These are phyloP conservation scores for Jamesozyma lodderae DNA, from an alignment of 805 yeast genomes.

Conservation along the genomic window DNA sequence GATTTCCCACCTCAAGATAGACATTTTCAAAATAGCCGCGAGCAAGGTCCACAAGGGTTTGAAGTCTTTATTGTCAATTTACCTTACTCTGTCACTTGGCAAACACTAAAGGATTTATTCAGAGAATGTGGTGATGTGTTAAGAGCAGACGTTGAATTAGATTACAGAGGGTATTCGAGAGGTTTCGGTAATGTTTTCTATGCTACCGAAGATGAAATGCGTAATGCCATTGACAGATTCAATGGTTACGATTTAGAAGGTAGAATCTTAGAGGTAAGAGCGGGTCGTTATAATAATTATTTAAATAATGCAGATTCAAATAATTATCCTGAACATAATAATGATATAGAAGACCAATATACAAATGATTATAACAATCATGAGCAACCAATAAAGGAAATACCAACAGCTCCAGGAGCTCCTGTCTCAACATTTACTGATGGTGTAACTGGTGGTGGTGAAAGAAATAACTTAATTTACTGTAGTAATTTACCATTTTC, in stretches of 20 bases:
- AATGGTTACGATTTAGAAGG: slow-evolving; percentile 48
- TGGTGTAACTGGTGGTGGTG: slow-evolving; percentile 56
- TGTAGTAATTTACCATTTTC: slow-evolving; percentile 81
- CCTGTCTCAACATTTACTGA: slow-evolving; percentile 39
- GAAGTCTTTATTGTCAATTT: slow-evolving; percentile 77
- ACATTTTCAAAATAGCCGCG: slow-evolving; percentile 57
- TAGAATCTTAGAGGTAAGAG: slow-evolving; percentile 17
- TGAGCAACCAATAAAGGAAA: slow-evolving; percentile 1
- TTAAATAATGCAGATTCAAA: not conserved
- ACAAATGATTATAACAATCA: slow-evolving; percentile 4
- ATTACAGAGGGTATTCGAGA: slow-evolving; percentile 57
- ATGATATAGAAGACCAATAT: not conserved
- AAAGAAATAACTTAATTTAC: slow-evolving; percentile 50
- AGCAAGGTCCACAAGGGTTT: slow-evolving; percentile 13
- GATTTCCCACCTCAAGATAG: slow-evolving; percentile 36
- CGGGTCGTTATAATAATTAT: slow-evolving; percentile 11
- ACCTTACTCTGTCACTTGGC: slow-evolving; percentile 76
- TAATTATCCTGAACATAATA: not conserved
- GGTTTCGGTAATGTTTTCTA: slow-evolving; percentile 81
- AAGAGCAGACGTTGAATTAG: slow-evolving; percentile 70
- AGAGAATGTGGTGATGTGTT: slow-evolving; percentile 64
- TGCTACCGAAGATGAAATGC: slow-evolving; percentile 57
- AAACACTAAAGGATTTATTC: slow-evolving; percentile 75
- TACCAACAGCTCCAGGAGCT: not conserved
- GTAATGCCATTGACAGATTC: slow-evolving; percentile 60